Percentiles rank a stretch among this genome's conserved stretches.
These are phyloP conservation scores for Globisporangium apiculatum DNA, from an alignment of 352 stramenopile genomes.

Conservation along the genomic window DNA sequence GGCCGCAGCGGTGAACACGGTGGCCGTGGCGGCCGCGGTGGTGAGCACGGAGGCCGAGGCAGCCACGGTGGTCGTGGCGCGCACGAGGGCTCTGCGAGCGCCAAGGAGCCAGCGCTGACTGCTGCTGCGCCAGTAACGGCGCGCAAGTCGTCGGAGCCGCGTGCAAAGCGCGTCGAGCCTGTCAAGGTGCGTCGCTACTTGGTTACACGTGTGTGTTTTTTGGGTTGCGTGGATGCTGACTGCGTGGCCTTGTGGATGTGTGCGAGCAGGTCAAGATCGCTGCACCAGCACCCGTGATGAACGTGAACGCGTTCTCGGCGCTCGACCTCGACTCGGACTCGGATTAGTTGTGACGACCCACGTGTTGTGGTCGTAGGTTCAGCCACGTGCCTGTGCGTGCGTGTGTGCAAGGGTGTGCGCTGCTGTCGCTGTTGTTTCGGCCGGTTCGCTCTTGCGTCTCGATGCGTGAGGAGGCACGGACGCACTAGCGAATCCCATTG, in stretches of 20 bases:
- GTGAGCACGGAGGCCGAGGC: slow-evolving; percentile 26
- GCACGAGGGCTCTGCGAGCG: too few relatives aligned
- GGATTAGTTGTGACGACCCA: slow-evolving; percentile 30
- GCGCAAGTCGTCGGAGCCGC: slow-evolving; percentile 36
- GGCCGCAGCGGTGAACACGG: slow-evolving; percentile 20
- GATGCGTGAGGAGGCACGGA: too few relatives aligned
- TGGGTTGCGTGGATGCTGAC: neutral
- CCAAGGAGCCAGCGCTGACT: too few relatives aligned
- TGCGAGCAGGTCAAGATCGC: slow-evolving; percentile 31
- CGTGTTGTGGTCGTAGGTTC: slow-evolving; percentile 3
- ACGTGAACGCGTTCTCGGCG: slow-evolving; percentile 53
- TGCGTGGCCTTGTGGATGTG: slow-evolving; percentile 1
- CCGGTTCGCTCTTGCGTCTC: too few relatives aligned
- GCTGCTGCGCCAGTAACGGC: slow-evolving; percentile 1
- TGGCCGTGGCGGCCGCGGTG: slow-evolving; percentile 19
- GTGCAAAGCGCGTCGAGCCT: slow-evolving; percentile 39
- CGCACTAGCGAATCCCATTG: too few relatives aligned
- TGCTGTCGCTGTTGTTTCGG: too few relatives aligned
- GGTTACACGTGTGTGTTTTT: neutral
- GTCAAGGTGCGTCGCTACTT: slow-evolving; percentile 18
- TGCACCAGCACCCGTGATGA: slow-evolving; percentile 47
- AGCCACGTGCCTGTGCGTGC: neutral
- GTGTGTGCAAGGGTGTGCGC: too few relatives aligned
- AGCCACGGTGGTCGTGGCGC: slow-evolving; percentile 4
- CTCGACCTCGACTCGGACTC: slow-evolving; percentile 60